Evolutionary conservation across 345 rosid species (phyloP).

Genomic region (Salix dunnii): DNA sequence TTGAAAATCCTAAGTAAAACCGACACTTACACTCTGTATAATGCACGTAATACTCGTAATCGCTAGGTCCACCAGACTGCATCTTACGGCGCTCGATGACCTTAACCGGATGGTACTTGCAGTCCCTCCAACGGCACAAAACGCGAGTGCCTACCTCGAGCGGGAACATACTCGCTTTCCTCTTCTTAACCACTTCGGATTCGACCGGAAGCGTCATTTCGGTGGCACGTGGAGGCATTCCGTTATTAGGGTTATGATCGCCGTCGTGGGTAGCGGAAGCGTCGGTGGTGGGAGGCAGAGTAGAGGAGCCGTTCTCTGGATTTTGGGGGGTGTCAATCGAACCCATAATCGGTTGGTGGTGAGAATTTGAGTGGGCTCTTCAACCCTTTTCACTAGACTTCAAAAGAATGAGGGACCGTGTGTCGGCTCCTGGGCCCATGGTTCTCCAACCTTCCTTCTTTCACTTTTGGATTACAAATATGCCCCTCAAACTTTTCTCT

Average conservation of each 20-base stretch:
- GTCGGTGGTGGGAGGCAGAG: slow-evolving; percentile 10
- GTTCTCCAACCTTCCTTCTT: background rate
- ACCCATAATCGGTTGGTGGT: slow-evolving; percentile 48
- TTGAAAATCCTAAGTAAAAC: background rate
- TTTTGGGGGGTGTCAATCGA: slow-evolving; percentile 52
- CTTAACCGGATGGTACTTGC: slow-evolving; percentile 88
- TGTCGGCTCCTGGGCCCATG: background rate
- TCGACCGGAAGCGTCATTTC: slow-evolving; percentile 28
- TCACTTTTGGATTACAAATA: background rate
- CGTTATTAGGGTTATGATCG: slow-evolving; percentile 29
- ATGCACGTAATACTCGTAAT: slow-evolving; percentile 95
- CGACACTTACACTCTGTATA: slow-evolving; percentile 82
- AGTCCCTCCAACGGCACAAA: slow-evolving; percentile 96
- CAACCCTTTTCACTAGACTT: background rate
- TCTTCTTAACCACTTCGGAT: slow-evolving; percentile 55
- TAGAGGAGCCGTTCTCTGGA: slow-evolving; percentile 36
- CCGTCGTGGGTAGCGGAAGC: slow-evolving; percentile 20
- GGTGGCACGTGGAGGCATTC: slow-evolving; percentile 20
- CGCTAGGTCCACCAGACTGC: slow-evolving; percentile 44
- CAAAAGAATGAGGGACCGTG: background rate
- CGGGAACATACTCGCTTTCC: slow-evolving; percentile 60
- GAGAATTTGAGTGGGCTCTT: background rate
- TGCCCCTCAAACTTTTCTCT: background rate
- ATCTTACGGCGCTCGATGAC: slow-evolving; percentile 90
- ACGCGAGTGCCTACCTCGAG: slow-evolving; percentile 97